Evolutionary conservation across 2,329 filamentous ascomycete genomes (phyloP).

Genomic region (Xylariales sp.): DNA sequence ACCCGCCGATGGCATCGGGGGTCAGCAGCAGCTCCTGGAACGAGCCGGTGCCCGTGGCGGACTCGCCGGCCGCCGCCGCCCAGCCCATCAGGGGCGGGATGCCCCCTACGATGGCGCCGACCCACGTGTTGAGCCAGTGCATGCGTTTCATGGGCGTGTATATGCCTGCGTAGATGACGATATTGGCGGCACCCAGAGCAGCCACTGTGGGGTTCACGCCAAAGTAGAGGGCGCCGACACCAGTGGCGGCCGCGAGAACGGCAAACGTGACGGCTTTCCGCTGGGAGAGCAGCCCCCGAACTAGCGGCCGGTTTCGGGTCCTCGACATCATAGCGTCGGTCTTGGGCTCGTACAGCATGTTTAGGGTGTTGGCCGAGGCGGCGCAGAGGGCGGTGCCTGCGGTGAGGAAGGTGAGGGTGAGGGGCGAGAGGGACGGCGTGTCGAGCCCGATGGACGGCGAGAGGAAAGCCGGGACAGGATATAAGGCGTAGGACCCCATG

Average conservation of each 20-base stretch:
- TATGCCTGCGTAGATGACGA: slow-evolving; percentile 81
- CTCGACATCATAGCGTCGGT: slow-evolving; percentile 91
- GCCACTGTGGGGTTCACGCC: slow-evolving; percentile 94
- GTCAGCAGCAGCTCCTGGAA: slow-evolving; percentile 76
- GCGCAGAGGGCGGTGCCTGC: slow-evolving; percentile 82
- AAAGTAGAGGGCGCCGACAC: slow-evolving; percentile 71
- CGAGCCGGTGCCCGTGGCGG: slow-evolving; percentile 68
- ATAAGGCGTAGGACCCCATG: slow-evolving; percentile 87
- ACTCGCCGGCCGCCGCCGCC: slow-evolving; percentile 89
- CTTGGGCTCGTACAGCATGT: slow-evolving; percentile 92
- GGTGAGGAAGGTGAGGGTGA: slow-evolving; percentile 90
- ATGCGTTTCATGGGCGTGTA: slow-evolving; percentile 93
- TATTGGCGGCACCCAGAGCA: slow-evolving; percentile 78
- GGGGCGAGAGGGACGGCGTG: slow-evolving; percentile 79
- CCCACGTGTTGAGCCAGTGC: slow-evolving; percentile 87
- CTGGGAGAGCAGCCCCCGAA: slow-evolving; percentile 70
- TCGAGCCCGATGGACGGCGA: slow-evolving; percentile 55
- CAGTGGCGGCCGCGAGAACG: slow-evolving; percentile 62
- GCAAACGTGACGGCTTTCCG: slow-evolving; percentile 76
- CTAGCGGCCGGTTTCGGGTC: slow-evolving; percentile 87
- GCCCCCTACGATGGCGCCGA: slow-evolving; percentile 85
- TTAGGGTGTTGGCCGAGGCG: slow-evolving; percentile 89
- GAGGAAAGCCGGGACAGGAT: slow-evolving; percentile 85
- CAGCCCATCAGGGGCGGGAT: slow-evolving; percentile 98
- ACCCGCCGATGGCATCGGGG: slow-evolving; percentile 67